These are phyloP conservation scores for Akanthomyces lecanii DNA, from an alignment of 2,329 filamentous ascomycete genomes.

Conservation along the genomic window DNA sequence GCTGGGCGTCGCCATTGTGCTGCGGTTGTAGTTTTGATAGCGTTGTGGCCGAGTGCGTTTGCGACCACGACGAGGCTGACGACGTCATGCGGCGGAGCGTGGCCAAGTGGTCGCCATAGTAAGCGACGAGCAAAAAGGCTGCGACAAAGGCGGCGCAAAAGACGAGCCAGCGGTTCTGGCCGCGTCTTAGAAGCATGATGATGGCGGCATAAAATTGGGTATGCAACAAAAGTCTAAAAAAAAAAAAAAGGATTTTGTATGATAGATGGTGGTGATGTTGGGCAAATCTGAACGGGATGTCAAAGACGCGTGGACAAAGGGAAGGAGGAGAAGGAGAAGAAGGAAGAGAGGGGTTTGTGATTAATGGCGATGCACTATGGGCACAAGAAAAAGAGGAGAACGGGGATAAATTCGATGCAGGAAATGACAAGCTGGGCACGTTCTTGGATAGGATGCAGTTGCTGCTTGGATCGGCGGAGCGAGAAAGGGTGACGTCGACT, in stretches of 20 bases:
- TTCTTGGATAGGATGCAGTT: background rate
- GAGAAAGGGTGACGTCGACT: background rate
- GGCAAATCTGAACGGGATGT: background rate
- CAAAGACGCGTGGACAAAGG: background rate
- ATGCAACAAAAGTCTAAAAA: background rate
- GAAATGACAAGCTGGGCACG: background rate
- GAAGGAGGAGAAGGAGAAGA: background rate
- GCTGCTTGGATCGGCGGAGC: background rate
- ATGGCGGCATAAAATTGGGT: background rate
- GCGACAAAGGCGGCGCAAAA: background rate
- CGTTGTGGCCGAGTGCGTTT: background rate
- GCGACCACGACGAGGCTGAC: background rate
- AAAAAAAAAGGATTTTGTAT: background rate
- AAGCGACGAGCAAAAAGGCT: background rate
- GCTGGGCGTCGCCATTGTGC: constrained; percentile 25
- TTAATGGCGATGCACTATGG: background rate
- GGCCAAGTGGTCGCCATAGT: background rate
- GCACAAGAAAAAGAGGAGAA: background rate
- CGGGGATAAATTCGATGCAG: background rate
- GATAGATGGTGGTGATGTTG: background rate
- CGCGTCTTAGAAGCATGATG: constrained; percentile 6
- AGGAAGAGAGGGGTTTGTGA: background rate
- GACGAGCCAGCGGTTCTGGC: constrained; percentile 14
- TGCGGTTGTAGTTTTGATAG: background rate
- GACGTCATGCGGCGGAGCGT: background rate